These are phyloP conservation scores for Fraxinus anomala DNA, from an alignment of 257 asterid genomes.

Conservation along the genomic window DNA sequence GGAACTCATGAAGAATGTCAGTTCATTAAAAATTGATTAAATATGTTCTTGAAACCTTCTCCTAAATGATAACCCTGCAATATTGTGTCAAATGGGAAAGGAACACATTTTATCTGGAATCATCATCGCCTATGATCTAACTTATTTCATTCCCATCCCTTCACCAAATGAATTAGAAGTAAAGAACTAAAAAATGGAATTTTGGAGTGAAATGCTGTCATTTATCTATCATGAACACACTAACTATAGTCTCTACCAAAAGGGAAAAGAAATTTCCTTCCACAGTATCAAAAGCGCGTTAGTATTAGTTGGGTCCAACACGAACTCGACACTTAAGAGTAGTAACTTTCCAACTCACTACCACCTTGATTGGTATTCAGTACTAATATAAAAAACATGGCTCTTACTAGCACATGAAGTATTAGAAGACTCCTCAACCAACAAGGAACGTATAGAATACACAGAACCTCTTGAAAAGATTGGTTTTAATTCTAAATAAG, in stretches of 20 bases:
- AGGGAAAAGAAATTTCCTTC: slow-evolving; percentile 1
- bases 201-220: not conserved
- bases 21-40: not conserved
- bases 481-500: not conserved
- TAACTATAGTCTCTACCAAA: not conserved
- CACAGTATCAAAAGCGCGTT: not conserved
- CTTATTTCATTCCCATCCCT: not conserved
- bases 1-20: not conserved
- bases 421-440: not conserved
- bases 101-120: not conserved
- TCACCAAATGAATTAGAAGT: slow-evolving; percentile 3
- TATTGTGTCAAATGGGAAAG: not conserved
- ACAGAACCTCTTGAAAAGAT: not conserved
- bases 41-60: not conserved
- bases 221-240: not conserved
- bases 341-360: not conserved
- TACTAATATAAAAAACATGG: not conserved
- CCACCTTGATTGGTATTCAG: not conserved
- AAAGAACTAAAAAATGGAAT: not conserved
- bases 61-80: not conserved
- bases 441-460: not conserved
- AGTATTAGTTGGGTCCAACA: not conserved
- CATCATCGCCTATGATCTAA: not conserved
- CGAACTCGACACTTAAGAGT: not conserved
- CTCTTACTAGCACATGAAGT: not conserved